Evolutionary conservation across 805 yeast genomes (phyloP).

Genomic region (Metschnikowia corniflorae): DNA sequence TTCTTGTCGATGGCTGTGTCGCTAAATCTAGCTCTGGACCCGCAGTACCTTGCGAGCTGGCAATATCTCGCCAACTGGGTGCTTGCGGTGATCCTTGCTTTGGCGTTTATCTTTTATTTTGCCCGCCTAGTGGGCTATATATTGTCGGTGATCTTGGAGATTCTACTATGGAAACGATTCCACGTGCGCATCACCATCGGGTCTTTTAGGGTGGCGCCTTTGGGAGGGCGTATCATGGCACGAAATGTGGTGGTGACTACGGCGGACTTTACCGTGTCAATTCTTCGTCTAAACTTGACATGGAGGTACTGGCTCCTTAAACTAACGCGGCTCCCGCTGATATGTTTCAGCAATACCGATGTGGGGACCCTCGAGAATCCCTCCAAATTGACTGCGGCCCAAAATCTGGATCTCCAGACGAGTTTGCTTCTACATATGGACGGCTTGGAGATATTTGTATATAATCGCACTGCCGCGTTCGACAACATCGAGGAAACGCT

Average conservation of each 20-base stretch:
- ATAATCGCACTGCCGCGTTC: constrained; percentile 76
- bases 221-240: constrained; percentile 81
- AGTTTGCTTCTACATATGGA: constrained; percentile 56
- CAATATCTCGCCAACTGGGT: constrained; percentile 85
- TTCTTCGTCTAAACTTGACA: constrained; percentile 69
- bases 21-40: constrained; percentile 2
- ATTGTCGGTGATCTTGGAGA: constrained; percentile 48
- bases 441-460: constrained; percentile 81
- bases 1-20: constrained; percentile 6
- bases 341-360: constrained; percentile 19
- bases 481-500: constrained; percentile 52
- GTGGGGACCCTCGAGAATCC: constrained; percentile 6
- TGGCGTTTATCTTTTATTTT: constrained; percentile 71
- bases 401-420: constrained; percentile 49
- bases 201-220: constrained; percentile 67
- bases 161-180: constrained; percentile 61
- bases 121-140: constrained; percentile 65
- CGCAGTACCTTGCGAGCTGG: constrained; percentile 34
- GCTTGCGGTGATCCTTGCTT: constrained; percentile 55
- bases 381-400: constrained; percentile 19
- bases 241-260: constrained; percentile 72
- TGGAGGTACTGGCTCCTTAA: constrained; percentile 87
- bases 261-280: constrained; percentile 66
- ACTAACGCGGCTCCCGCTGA: constrained; percentile 38
- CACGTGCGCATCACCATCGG: constrained; percentile 63